Base-by-base conservation (phyloP, 208 protist species). In the Hexamita inflata region DNA sequence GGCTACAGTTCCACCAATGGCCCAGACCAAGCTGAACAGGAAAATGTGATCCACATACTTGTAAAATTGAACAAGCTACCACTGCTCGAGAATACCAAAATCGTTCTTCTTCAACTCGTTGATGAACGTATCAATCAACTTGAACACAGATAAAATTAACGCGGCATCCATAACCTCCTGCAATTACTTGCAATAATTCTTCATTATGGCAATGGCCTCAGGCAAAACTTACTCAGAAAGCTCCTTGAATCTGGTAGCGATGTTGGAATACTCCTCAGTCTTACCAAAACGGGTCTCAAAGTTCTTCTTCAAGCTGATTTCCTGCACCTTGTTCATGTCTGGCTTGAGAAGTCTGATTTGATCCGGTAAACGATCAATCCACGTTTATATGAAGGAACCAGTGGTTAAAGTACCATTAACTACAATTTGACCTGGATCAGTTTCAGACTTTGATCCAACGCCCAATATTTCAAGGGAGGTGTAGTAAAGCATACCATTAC, bases 1-100 rank as follows among this genome's bases (percentile, higher is more conserved):
- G 45, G 88, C 88, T 0, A 76, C 35, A 2, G 92, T 94, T 24
- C 85, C 92, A n/a, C 95, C 94, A 68, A 96, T 88, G 53, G 89
- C 93, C 94, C 95, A 98, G 13, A 95, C 86, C 53, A 98, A 78
- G 34, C 89, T 75, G 80, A 97, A 96, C 77, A 97, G 76, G 64
- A 98, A 94, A 0, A 94, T 78, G 77, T 88, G 80, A 59, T 93
- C 83, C 70, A 93, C 79, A 2, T 70, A 70, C 11, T 11, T 40
- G 11, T n/a, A 28, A 11, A 70, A 38, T 24, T 19, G 4, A n/a
- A 15, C 64, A 38, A 70, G 11, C 35, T 70, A 42, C 64, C 28
- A n/a, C 7, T 13, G 19, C 35, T 70, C 64, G 7, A 70, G 11
- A 19, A 45, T 34, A 70, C 38, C 38, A 70, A 70, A 60, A 39